Base-by-base conservation (phyloP, 768 basidiomycete genomes). In the Leccinum subtestaceum region DNA sequence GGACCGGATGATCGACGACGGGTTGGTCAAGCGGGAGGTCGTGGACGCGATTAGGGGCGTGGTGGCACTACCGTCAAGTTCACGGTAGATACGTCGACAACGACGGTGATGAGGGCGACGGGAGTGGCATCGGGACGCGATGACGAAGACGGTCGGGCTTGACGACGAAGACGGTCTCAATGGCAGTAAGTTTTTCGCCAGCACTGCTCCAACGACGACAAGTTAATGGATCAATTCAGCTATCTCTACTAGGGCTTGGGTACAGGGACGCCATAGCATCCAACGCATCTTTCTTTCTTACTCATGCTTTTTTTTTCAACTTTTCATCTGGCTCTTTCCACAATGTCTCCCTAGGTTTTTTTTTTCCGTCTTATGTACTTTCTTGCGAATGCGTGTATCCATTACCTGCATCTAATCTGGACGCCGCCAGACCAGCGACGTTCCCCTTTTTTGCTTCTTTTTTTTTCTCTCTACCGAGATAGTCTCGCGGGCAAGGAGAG, bases 1-100 rank as follows among this genome's bases (percentile, higher is more conserved):
- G 56, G 56, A 68, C 21, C 55, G 36, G 45, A 68, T 66, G 66
- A 17, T 50, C 1, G 23, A 8, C 5, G 60, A 61, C 29, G 57
- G 19, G 1, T n/a, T 72, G 31, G 65, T 70, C n/a, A 38, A 7
- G 17, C 51, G 34, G 1, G 29, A 1, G 10, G 55, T 51, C 17
- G 62, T 69, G 23, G 60, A 64, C 2, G 45, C 12, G 40, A 62
- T 68, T 47, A 57, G 49, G 52, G 45, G 55, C 3, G 57, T 53
- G 2, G 49, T 69, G 27, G 48, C 67, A 19, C n/a, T 69, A 7
- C 38, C 49, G 19, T 29, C 57, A n/a, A 32, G 40, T 49, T 27
- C 27, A 49, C 17, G 25, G 25, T 48, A 27, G 25, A 13, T 5
- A 34, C 32, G 32, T 34, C 47, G 46, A 25, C 9, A 23, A 23